Evolutionary conservation across 768 basidiomycete species (phyloP).

Genomic region (Podaxis sp.): DNA sequence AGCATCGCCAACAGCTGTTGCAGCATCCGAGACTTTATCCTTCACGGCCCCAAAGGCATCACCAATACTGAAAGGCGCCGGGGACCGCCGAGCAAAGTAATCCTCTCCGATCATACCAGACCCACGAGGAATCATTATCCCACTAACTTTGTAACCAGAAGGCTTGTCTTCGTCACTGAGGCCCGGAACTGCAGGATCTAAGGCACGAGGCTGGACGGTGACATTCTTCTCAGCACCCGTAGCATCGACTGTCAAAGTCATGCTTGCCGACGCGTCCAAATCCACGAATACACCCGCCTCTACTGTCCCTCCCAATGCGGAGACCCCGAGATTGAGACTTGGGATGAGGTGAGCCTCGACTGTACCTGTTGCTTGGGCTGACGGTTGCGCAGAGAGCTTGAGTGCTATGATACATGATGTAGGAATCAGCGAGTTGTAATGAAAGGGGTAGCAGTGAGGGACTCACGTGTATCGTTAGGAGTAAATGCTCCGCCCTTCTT

Average conservation of each 20-base stretch:
- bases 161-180: background rate
- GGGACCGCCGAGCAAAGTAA: background rate
- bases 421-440: background rate
- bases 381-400: constrained; percentile 35
- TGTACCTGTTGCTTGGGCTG: constrained; percentile 34
- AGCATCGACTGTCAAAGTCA: constrained; percentile 23
- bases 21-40: background rate
- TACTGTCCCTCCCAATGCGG: constrained; percentile 31
- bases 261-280: constrained; percentile 31
- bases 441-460: background rate
- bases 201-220: background rate
- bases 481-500: constrained; percentile 24
- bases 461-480: constrained; percentile 39
- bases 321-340: constrained; percentile 38
- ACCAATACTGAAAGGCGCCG: background rate
- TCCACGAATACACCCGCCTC: constrained; percentile 37
- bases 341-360: constrained; percentile 48
- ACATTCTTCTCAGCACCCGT: constrained; percentile 1
- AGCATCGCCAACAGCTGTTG: background rate
- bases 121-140: background rate
- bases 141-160: background rate
- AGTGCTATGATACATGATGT: constrained; percentile 24
- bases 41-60: background rate
- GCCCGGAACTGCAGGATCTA: background rate
- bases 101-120: background rate